Conservation (phyloP, 495 filamentous ascomycete species). For the Hypomontagnella submonticulosa region DNA sequence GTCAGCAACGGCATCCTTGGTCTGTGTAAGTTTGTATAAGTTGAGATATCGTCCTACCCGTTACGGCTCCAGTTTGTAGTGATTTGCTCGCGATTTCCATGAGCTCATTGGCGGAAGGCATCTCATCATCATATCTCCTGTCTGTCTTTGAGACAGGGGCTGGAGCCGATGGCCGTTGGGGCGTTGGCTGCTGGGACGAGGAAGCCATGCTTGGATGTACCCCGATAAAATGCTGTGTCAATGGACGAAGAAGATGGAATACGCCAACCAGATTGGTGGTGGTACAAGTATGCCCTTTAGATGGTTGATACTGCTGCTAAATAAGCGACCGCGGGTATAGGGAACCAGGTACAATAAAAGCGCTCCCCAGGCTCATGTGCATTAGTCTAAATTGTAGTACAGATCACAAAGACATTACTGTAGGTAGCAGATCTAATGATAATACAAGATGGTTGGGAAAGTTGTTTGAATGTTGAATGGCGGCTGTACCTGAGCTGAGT, state of each 20-base stretch:
- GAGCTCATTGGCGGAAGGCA: constrained; percentile 15
- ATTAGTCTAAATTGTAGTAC: background rate
- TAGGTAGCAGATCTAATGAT: constrained; percentile 7
- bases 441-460: constrained; percentile 6
- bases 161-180: constrained; percentile 6
- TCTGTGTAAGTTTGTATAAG: background rate
- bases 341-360: background rate
- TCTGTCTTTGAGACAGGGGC: constrained; percentile 5
- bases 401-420: background rate
- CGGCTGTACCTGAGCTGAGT: constrained; percentile 17
- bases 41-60: constrained; percentile 22
- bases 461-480: constrained; percentile 29
- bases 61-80: constrained; percentile 32
- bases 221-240: background rate
- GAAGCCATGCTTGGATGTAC: constrained; percentile 25
- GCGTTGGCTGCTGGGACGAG: constrained; percentile 25
- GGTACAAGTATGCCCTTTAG: no score
- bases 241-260: no score
- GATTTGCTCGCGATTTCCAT: constrained; percentile 37
- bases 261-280: no score
- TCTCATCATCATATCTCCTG: constrained; percentile 7
- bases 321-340: no score
- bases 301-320: no score
- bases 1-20: constrained; percentile 2
- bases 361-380: constrained; percentile 5